phyloP scores from a whole-genome alignment of 345 rosid species.

The Citrus unshiu region DNA sequence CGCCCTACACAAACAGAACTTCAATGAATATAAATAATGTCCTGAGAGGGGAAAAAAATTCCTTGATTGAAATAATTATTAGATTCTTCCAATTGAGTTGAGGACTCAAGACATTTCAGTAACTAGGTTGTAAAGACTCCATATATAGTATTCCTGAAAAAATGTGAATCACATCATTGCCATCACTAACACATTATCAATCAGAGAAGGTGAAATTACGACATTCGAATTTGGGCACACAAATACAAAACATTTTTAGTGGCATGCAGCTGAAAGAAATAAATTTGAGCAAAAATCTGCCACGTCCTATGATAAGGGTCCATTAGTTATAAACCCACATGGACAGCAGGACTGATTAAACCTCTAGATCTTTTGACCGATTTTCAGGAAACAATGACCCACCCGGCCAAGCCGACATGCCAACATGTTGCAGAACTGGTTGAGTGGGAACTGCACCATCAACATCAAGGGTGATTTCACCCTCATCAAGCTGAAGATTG shows the following conservation, averaged over 20 bases:
- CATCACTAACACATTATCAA: neutral
- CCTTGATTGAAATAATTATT: neutral
- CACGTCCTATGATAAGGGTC: neutral
- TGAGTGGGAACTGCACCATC: constrained; percentile 88
- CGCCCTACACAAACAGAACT: constrained; percentile 57
- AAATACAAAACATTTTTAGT: neutral
- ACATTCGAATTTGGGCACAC: neutral
- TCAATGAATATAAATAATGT: constrained; percentile 17
- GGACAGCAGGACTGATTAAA: neutral
- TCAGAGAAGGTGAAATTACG: neutral
- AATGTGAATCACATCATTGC: neutral
- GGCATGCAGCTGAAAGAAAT: neutral
- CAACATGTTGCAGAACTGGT: constrained; percentile 91
- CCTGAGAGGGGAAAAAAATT: neutral
- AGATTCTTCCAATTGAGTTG: constrained; percentile 8
- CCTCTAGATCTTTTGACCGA: neutral
- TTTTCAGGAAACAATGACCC: constrained; percentile 12
- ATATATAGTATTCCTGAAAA: neutral
- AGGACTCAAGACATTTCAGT: constrained; percentile 1
- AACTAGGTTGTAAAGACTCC: neutral
- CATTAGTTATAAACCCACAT: neutral
- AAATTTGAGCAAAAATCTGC: neutral
- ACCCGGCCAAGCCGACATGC: constrained; percentile 98
- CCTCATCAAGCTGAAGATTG: constrained; percentile 73
- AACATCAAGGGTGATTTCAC: constrained; percentile 75